Conservation (phyloP, 345 rosid genomes). For the Erucastrum elatum region DNA sequence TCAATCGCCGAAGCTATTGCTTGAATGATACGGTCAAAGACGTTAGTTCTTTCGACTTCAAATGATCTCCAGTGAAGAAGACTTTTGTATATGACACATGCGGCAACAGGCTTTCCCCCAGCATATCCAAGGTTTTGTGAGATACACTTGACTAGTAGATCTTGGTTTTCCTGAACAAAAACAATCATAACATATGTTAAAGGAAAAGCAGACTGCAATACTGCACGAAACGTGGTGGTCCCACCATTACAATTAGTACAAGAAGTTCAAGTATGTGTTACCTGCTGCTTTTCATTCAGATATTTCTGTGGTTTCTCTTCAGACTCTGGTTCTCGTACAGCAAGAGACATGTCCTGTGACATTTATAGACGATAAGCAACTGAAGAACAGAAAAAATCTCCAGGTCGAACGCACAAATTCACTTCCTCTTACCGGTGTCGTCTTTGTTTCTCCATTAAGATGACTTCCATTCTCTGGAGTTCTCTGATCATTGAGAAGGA, state of each 20-base stretch:
- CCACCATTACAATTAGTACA: not conserved
- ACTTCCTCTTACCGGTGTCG: conserved; percentile 52
- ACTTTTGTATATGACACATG: conserved; percentile 89
- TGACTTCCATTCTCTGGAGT: conserved; percentile 80
- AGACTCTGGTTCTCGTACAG: conserved; percentile 87
- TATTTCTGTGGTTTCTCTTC: conserved; percentile 97
- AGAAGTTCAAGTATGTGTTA: conserved; percentile 9
- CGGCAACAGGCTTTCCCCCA: conserved; percentile 89
- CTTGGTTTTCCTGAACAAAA: conserved; percentile 82
- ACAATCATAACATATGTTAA: conserved; percentile 4
- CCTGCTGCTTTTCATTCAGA: conserved; percentile 99
- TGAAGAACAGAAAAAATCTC: too few relatives aligned
- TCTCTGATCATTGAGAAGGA: conserved; percentile 59
- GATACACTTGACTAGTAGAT: conserved; percentile 81
- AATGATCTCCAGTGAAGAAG: conserved; percentile 99
- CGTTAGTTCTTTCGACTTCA: conserved; percentile 92
- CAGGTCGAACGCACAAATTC: too few relatives aligned
- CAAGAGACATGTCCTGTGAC: conserved; percentile 62
- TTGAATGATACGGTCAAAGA: conserved; percentile 96
- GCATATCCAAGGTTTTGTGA: conserved; percentile 92
- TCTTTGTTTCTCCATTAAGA: conserved; percentile 71
- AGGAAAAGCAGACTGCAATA: conserved; percentile 12
- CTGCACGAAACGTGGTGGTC: not conserved
- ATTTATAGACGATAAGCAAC: not conserved
- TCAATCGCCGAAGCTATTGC: conserved; percentile 89